A percentile compares a stretch with the other conserved stretches of the same genome.
Evolutionary conservation across 768 basidiomycete genomes (phyloP).

Genomic region (Podaxis carcinomalis): DNA sequence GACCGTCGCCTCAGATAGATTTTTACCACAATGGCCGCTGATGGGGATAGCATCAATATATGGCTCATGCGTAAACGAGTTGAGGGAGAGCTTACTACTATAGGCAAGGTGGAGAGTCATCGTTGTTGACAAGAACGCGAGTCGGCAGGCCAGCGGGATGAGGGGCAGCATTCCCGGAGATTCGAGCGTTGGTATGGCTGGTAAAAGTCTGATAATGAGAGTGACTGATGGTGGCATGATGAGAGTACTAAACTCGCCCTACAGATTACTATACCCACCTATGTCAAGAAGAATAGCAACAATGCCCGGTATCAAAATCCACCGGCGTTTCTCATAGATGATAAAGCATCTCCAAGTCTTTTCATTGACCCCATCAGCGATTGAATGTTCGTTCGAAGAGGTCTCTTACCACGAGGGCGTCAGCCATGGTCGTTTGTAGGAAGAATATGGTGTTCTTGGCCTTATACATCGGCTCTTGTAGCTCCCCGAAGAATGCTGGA

Average conservation of each 20-base stretch:
- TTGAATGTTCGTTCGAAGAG: background rate
- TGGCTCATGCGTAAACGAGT: background rate
- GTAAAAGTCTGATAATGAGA: background rate
- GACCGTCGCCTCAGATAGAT: background rate
- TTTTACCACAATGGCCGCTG: background rate
- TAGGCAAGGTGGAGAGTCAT: background rate
- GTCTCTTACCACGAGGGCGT: background rate
- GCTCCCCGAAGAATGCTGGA: background rate
- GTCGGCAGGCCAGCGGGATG: constrained; percentile 2
- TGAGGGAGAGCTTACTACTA: background rate
- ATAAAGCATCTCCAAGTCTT: constrained; percentile 1
- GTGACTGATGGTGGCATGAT: background rate
- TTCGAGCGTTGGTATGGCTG: background rate
- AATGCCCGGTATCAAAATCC: background rate
- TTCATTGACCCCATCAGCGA: background rate
- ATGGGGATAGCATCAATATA: too few species aligned
- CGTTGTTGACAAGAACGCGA: background rate
- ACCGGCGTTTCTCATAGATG: background rate
- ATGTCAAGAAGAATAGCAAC: background rate
- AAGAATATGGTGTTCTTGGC: background rate
- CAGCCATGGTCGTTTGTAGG: constrained; percentile 1
- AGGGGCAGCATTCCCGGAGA: background rate
- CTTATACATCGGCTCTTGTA: background rate
- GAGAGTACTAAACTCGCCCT: background rate
- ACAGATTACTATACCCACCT: background rate